A percentile compares a stretch with the other conserved stretches of the same genome.
These are phyloP conservation scores for Dacryopinax spathularia DNA, from an alignment of 768 basidiomycete genomes.

Conservation along the genomic window DNA sequence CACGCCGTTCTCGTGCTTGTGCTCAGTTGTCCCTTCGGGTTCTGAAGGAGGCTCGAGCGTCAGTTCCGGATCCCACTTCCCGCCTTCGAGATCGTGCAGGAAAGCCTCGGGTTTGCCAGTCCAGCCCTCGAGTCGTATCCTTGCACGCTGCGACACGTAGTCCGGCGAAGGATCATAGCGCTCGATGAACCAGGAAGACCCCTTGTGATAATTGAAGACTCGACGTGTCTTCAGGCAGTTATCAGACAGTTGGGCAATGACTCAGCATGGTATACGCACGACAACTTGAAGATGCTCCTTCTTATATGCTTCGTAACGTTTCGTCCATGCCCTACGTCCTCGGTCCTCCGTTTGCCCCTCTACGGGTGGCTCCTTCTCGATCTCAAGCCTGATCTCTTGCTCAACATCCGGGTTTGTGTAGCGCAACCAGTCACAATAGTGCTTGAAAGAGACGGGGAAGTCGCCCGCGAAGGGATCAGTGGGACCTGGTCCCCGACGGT, in stretches of 20 bases:
- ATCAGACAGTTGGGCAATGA: conserved; percentile 2
- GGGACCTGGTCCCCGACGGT: conserved; percentile 39
- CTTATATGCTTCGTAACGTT: conserved; percentile 84
- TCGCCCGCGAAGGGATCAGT: conserved; percentile 65
- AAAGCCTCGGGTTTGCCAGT: conserved; percentile 57
- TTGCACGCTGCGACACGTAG: conserved; percentile 51
- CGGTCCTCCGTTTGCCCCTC: conserved; percentile 72
- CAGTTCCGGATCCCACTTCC: conserved; percentile 70
- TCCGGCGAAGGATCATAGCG: conserved; percentile 76
- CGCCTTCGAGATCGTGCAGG: conserved; percentile 64
- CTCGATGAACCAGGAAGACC: conserved; percentile 94
- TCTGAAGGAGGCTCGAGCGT: conserved; percentile 37
- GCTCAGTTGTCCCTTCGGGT: conserved; percentile 17
- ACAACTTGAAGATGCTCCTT: conserved; percentile 86
- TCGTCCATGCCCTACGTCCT: conserved; percentile 45
- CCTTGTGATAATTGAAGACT: conserved; percentile 89
- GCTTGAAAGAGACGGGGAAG: conserved; percentile 66
- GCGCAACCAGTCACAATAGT: conserved; percentile 81
- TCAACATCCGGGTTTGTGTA: conserved; percentile 67
- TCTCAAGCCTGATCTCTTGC: conserved; percentile 56
- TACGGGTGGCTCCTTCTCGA: conserved; percentile 36
- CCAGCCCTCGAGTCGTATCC: conserved; percentile 78
- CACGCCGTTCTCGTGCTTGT: background rate
- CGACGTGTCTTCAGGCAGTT: conserved; percentile 55
- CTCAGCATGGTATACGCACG: conserved; percentile 9